Conservation (phyloP, 2,329 filamentous ascomycete genomes). For the Rhynchosporium secalis region DNA sequence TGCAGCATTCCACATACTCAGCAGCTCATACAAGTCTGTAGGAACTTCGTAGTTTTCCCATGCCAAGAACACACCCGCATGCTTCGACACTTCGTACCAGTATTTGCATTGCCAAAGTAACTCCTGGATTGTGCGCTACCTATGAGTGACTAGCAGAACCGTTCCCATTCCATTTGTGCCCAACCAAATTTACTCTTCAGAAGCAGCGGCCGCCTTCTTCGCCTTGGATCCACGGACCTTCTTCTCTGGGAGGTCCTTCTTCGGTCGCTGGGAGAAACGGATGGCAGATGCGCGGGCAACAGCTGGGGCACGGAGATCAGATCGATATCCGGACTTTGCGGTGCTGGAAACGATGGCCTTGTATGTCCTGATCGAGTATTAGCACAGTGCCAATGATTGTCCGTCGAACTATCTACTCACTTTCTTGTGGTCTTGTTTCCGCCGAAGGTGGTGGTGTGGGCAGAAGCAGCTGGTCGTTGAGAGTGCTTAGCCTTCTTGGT, state of each 20-base stretch:
- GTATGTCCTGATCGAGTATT: constrained; percentile 66
- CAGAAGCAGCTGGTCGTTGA: constrained; percentile 71
- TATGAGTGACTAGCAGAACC: constrained; percentile 32
- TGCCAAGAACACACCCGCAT: constrained; percentile 22
- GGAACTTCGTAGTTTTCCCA: constrained; percentile 13
- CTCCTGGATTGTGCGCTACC: constrained; percentile 33
- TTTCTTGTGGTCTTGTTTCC: constrained; percentile 76
- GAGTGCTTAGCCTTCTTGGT: constrained; percentile 77
- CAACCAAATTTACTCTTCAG: constrained; percentile 42
- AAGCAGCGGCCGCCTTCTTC: constrained; percentile 63
- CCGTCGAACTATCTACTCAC: constrained; percentile 51
- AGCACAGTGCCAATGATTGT: constrained; percentile 7
- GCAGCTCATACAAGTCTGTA: neutral
- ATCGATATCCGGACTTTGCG: constrained; percentile 83
- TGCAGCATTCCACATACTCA: constrained; percentile 15
- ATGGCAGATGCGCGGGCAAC: constrained; percentile 86
- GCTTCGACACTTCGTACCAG: constrained; percentile 17
- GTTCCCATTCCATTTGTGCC: constrained; percentile 23
- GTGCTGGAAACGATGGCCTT: constrained; percentile 79
- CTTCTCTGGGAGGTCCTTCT: constrained; percentile 71
- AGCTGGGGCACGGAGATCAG: constrained; percentile 74
- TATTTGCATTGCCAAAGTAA: constrained; percentile 27
- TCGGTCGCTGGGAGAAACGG: constrained; percentile 73
- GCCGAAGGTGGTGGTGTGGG: constrained; percentile 67
- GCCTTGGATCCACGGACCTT: constrained; percentile 83